A percentile compares a stretch with the other conserved stretches of the same genome.
phyloP scores from a whole-genome alignment of 768 basidiomycete species.

The Coprinopsis cinerea region DNA sequence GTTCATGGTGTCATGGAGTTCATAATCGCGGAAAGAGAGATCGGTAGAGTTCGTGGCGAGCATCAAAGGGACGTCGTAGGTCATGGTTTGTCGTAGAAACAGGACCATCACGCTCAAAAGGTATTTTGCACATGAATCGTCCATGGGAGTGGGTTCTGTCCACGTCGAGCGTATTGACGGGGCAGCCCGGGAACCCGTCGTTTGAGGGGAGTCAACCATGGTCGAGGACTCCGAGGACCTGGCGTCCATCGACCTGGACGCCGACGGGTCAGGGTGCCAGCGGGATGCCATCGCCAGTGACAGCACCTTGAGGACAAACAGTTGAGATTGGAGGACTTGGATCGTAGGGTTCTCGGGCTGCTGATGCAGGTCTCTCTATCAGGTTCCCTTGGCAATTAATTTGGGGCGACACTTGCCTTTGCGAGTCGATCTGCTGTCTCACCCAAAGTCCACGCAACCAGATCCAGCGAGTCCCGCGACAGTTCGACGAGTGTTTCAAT shows the following conservation, averaged over 20 bases:
- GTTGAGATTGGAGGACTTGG: slow-evolving; percentile 79
- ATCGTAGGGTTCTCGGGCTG: slow-evolving; percentile 47
- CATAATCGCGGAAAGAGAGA: slow-evolving; percentile 69
- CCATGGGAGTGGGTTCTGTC: slow-evolving; percentile 66
- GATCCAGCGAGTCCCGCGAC: slow-evolving; percentile 68
- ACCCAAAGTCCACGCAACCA: slow-evolving; percentile 73
- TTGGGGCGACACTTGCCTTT: slow-evolving; percentile 42
- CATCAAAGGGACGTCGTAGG: slow-evolving; percentile 46
- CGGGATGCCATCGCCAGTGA: slow-evolving; percentile 73
- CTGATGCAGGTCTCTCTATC: slow-evolving; percentile 34
- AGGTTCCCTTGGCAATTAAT: slow-evolving; percentile 11
- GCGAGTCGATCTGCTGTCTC: slow-evolving; percentile 74
- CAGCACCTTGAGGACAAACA: slow-evolving; percentile 80
- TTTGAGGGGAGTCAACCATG: slow-evolving; percentile 33
- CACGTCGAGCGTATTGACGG: slow-evolving; percentile 33
- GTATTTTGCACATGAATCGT: slow-evolving; percentile 78
- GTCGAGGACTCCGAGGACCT: slow-evolving; percentile 19
- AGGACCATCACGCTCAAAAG: slow-evolving; percentile 76
- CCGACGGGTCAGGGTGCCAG: slow-evolving; percentile 49
- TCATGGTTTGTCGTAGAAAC: slow-evolving; percentile 70
- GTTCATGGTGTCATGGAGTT: slow-evolving; percentile 41
- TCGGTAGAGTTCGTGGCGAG: slow-evolving; percentile 55
- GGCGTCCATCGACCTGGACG: slow-evolving; percentile 27
- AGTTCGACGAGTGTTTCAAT: slow-evolving; percentile 79
- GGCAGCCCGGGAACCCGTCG: slow-evolving; percentile 17